Percentiles rank a stretch among this genome's conserved stretches.
These are phyloP conservation scores for Xylaria arbuscula DNA, from an alignment of 2,329 filamentous ascomycete genomes.

Conservation along the genomic window DNA sequence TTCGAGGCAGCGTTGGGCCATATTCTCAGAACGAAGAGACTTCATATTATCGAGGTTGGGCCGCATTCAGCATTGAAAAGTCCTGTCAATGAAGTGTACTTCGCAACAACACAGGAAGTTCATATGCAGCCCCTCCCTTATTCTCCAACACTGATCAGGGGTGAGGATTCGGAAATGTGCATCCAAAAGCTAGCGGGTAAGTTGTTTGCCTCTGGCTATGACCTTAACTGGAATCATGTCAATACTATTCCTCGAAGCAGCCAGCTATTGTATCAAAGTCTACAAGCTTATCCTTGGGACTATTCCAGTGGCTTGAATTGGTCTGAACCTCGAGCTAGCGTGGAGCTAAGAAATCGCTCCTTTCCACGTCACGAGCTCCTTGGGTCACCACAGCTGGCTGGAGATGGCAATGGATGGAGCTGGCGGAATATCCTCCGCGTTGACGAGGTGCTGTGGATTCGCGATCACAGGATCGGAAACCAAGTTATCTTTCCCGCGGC, in stretches of 20 bases:
- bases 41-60: conserved; percentile 15
- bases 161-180: conserved; percentile 6
- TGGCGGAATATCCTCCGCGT: conserved; percentile 31
- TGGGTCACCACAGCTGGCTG: conserved; percentile 42
- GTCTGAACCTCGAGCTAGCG: conserved; percentile 43
- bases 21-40: not conserved
- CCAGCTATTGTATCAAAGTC: conserved; percentile 23
- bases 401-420: conserved; percentile 33
- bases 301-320: conserved; percentile 37
- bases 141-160: conserved; percentile 7
- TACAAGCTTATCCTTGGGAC: conserved; percentile 16
- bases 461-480: conserved; percentile 16
- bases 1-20: not conserved
- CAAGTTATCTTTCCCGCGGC: conserved; percentile 25
- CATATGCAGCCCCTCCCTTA: conserved; percentile 11
- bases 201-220: conserved; percentile 20
- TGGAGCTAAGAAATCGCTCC: conserved; percentile 42
- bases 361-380: conserved; percentile 55
- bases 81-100: conserved; percentile 48
- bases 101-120: not conserved
- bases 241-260: not conserved
- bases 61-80: conserved; percentile 50
- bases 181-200: conserved; percentile 29
- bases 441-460: conserved; percentile 18
- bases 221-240: conserved; percentile 18